Conservation (phyloP, 1,284 basidiomycete genomes). For the Boletus semigastroideus region DNA sequence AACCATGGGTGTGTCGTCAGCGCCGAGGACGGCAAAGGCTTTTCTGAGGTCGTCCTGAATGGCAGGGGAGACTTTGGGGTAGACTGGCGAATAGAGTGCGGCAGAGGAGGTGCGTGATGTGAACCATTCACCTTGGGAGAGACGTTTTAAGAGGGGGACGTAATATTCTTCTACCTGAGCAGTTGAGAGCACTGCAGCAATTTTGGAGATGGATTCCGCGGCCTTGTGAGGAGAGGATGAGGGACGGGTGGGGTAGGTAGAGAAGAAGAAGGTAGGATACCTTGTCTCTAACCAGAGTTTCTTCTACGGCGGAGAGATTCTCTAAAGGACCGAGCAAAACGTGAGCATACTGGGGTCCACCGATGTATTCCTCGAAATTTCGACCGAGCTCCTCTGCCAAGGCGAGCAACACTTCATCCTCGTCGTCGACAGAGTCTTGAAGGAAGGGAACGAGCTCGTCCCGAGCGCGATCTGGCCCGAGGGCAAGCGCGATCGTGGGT, state of each 20-base stretch:
- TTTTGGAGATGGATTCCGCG: constrained; percentile 94
- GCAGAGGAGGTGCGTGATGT: constrained; percentile 98
- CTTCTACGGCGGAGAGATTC: constrained; percentile 95
- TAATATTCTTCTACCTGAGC: constrained; percentile 89
- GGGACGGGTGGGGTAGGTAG: constrained; percentile 3
- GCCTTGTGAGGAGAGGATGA: constrained; percentile 55
- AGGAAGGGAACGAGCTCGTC: constrained; percentile 97
- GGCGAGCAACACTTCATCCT: constrained; percentile 97
- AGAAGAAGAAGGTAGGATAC: constrained; percentile 41
- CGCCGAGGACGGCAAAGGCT: constrained; percentile 80
- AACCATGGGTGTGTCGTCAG: constrained; percentile 99
- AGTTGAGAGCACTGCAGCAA: constrained; percentile 78
- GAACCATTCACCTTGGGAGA: constrained; percentile 98
- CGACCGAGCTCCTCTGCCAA: constrained; percentile 94
- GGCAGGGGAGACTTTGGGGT: constrained; percentile 70
- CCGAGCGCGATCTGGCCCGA: constrained; percentile 93
- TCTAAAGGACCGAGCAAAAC: constrained; percentile 91
- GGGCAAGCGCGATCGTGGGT: constrained; percentile 96
- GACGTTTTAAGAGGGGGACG: constrained; percentile 87
- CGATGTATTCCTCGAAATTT: constrained; percentile 93
- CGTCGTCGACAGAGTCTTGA: constrained; percentile 97
- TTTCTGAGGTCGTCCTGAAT: constrained; percentile 91
- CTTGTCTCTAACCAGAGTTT: constrained; percentile 98
- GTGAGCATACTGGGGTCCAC: constrained; percentile 88
- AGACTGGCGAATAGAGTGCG: constrained; percentile 92